A percentile compares a stretch with the other conserved stretches of the same genome.
Conservation (phyloP, 208 protist genomes). For the Trypanosoma lewisi region DNA sequence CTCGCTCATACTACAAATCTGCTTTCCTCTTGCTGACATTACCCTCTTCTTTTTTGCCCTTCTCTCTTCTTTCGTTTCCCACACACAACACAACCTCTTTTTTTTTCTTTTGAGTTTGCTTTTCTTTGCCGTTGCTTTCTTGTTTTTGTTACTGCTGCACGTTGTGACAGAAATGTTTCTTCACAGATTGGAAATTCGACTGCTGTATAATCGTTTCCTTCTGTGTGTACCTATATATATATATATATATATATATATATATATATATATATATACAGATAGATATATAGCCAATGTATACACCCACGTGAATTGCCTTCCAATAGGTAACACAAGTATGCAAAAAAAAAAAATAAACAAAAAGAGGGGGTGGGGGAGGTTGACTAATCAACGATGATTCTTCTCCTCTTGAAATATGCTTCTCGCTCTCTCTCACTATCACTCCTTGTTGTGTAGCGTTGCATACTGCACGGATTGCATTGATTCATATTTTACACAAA, state of each 20-base stretch:
- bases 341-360: no score
- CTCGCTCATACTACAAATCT: no score
- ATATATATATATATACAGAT: conserved; percentile 10
- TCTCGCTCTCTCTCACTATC: no score
- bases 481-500: not conserved
- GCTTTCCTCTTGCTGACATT: conserved; percentile 9
- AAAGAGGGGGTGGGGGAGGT: no score
- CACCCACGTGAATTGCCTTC: no score
- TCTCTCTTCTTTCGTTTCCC: not conserved
- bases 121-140: not conserved
- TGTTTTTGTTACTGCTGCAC: no score
- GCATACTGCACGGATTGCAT: not conserved
- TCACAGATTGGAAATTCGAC: no score
- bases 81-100: not conserved
- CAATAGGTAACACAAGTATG: no score
- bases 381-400: not conserved
- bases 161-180: no score
- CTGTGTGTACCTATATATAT: not conserved
- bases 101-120: not conserved
- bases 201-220: no score
- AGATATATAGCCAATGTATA: not conserved
- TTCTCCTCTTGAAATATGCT: no score
- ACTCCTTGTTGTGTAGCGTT: not conserved
- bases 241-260: conserved; percentile 17
- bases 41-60: not conserved